phyloP scores from a whole-genome alignment of 345 rosid genomes.

The Toxicodendron radicans region DNA sequence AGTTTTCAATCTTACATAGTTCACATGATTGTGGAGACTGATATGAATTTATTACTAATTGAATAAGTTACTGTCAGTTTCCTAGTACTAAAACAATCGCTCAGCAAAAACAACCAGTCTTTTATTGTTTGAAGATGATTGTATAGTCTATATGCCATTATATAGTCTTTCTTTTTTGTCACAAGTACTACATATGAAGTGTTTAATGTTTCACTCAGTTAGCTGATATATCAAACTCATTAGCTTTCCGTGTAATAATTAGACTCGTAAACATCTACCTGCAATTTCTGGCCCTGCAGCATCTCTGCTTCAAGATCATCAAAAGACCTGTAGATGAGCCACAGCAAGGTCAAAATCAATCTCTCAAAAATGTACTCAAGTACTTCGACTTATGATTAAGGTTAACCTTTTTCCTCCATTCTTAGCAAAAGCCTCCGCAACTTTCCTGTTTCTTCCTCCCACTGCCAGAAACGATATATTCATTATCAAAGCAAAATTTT shows the following conservation, averaged over 20 bases:
- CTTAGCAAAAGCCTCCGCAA: slow-evolving; percentile 89
- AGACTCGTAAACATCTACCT: slow-evolving; percentile 45
- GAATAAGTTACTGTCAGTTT: not conserved
- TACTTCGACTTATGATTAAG: slow-evolving; percentile 11
- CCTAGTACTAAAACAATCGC: not conserved
- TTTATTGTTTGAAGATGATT: not conserved
- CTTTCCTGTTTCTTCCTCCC: slow-evolving; percentile 91
- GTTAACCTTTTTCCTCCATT: slow-evolving; percentile 73
- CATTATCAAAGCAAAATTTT: slow-evolving; percentile 7
- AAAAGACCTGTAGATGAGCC: slow-evolving; percentile 60
- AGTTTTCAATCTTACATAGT: not conserved
- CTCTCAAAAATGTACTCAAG: not conserved
- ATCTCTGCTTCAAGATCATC: slow-evolving; percentile 96
- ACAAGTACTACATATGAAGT: not conserved
- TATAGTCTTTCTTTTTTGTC: not conserved
- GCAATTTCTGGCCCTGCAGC: slow-evolving; percentile 92
- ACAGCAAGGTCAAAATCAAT: slow-evolving; percentile 15
- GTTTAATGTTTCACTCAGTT: not conserved
- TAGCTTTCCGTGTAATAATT: not conserved
- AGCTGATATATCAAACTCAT: not conserved
- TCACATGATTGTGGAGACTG: not conserved
- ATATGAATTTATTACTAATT: not conserved
- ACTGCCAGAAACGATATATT: slow-evolving; percentile 40
- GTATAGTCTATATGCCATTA: not conserved
- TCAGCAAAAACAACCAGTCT: not conserved